Evolutionary conservation across 2,329 filamentous ascomycete species (phyloP).

Genomic region (Verticillium albo-atrum): DNA sequence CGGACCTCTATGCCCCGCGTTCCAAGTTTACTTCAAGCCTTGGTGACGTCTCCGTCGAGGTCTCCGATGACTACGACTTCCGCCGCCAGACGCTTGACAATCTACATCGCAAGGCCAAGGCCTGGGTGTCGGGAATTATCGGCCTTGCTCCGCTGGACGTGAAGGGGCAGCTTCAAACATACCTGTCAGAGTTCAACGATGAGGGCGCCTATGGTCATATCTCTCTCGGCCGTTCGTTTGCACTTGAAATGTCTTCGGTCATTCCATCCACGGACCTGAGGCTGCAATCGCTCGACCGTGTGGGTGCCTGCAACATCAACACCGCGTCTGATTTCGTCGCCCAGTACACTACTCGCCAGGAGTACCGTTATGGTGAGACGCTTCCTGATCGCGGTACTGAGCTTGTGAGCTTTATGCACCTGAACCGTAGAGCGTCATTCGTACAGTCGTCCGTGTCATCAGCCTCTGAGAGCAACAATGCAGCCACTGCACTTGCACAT

Average conservation of each 20-base stretch:
- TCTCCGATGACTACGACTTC: slow-evolving; percentile 90
- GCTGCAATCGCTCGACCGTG: slow-evolving; percentile 73
- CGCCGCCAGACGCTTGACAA: slow-evolving; percentile 74
- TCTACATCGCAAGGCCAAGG: slow-evolving; percentile 70
- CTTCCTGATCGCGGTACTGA: slow-evolving; percentile 64
- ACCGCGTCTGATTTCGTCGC: slow-evolving; percentile 94
- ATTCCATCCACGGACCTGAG: slow-evolving; percentile 85
- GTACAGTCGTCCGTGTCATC: slow-evolving; percentile 44
- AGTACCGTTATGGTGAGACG: slow-evolving; percentile 84
- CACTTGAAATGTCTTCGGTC: slow-evolving; percentile 82
- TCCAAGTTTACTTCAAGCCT: slow-evolving; percentile 74
- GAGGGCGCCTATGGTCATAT: slow-evolving; percentile 88
- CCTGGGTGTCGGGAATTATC: slow-evolving; percentile 77
- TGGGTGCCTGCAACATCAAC: slow-evolving; percentile 73
- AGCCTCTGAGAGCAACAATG: slow-evolving; percentile 52
- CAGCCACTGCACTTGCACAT: slow-evolving; percentile 62
- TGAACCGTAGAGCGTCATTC: slow-evolving; percentile 48
- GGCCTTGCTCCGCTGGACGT: slow-evolving; percentile 86
- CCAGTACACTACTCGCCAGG: slow-evolving; percentile 94
- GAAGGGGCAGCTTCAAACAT: slow-evolving; percentile 92
- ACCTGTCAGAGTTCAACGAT: slow-evolving; percentile 91
- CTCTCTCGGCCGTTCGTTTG: slow-evolving; percentile 89
- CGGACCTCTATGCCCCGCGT: slow-evolving; percentile 86
- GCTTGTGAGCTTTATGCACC: slow-evolving; percentile 56
- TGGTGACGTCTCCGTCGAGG: slow-evolving; percentile 75